Evolutionary conservation across 2,329 filamentous ascomycete genomes (phyloP), one percentile per base, ranked within the genome.

Genomic region (Elsinoe fawcettii): DNA sequence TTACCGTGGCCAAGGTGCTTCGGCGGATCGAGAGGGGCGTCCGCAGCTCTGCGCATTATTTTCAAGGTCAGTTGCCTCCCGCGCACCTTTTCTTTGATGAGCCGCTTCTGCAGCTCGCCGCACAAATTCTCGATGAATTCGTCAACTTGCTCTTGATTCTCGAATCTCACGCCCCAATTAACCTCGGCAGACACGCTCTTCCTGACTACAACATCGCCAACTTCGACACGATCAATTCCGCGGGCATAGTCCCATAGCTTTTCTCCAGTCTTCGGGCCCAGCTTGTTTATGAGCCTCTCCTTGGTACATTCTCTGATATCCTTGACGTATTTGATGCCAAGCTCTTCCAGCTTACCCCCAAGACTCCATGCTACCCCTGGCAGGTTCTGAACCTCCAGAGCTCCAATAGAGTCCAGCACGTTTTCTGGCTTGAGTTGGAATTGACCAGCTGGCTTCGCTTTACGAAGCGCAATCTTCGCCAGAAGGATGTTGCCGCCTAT

Each of bases 111-210:
- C 5, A 99, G 74, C 70, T 99, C 93, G 57, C 85, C 85, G 66
- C 88, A 93, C 0, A 99, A 75, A 62, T 88, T 93, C 60, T 83
- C 76, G 27, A 97, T 80, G 69, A 99, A 99, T 62, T 95, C 89
- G 59, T 97, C 92, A 0, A 90, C 91, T 71, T 99, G 92, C n/a
- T 82, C 80, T 66, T 96, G 90, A 60, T 81, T 95, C 63, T 93
- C 83, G 68, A 99, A 99, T 5, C 93, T 85, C 57, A 99, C 95
- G 2, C 95, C 93, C 93, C 93, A 99, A 65, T 93, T 99, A 61
- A 99, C 90, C 69, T 99, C 93, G 1, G 92, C 92, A 1, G 93
- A 97, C 0, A 99, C 90, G 0, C 92, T 97, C 68, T 97, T 99
- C 56, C 93, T 84, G 14, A 89, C 77, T 0, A 86, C 82, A 66